A percentile compares a stretch with the other conserved stretches of the same genome.
These are phyloP conservation scores for Corinectria fuckeliana DNA, from an alignment of 2,329 filamentous ascomycete genomes.

Conservation along the genomic window DNA sequence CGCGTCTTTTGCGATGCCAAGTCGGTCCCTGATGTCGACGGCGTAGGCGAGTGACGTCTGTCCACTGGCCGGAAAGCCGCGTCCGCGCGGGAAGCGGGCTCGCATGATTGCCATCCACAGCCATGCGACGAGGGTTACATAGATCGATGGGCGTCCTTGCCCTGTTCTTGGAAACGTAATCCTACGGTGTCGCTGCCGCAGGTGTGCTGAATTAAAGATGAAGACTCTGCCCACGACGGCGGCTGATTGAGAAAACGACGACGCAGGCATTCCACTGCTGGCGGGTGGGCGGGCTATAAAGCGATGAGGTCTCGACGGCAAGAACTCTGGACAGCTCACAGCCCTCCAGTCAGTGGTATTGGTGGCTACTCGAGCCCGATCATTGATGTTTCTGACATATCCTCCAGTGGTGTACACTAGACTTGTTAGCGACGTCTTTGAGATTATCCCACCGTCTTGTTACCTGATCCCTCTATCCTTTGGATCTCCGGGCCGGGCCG, in stretches of 20 bases:
- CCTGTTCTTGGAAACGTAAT: too few species aligned
- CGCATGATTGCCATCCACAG: not conserved
- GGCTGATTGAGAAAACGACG: not conserved
- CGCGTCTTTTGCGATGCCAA: not conserved
- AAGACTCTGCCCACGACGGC: not conserved
- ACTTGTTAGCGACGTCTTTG: not conserved
- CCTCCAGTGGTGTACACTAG: too few species aligned
- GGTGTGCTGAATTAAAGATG: too few species aligned
- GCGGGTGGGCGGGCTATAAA: not conserved
- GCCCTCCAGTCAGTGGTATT: too few species aligned
- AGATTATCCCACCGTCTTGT: not conserved
- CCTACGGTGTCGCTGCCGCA: too few species aligned
- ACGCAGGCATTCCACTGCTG: not conserved
- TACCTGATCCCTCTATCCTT: not conserved
- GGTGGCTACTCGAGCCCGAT: too few species aligned
- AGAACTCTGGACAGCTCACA: not conserved
- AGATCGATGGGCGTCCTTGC: not conserved
- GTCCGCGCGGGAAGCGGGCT: not conserved
- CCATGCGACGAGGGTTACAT: not conserved
- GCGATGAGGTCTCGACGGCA: not conserved
- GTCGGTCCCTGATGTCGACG: not conserved
- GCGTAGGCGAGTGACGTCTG: not conserved
- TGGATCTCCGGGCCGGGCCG: accelerated
- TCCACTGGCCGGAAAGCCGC: not conserved
- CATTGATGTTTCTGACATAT: not conserved